Percentiles rank a stretch among this genome's conserved stretches.
These are phyloP conservation scores for Lentinula lateritia DNA, from an alignment of 768 basidiomycete genomes.

Conservation along the genomic window DNA sequence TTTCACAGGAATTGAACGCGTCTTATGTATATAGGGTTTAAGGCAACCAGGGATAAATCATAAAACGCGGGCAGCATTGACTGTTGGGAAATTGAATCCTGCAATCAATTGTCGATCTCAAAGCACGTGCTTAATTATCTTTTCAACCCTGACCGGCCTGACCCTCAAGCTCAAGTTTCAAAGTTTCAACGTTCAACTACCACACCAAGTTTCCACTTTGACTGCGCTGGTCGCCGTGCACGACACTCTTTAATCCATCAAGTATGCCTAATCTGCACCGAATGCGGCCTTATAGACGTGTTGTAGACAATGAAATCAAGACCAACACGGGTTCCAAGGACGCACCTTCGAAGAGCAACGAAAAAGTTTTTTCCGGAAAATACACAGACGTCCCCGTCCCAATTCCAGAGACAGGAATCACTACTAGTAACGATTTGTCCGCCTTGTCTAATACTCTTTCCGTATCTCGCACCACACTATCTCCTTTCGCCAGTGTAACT, in stretches of 20 bases:
- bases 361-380: neutral
- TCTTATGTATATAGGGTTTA: neutral
- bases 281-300: neutral
- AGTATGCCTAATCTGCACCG: neutral
- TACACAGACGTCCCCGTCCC: neutral
- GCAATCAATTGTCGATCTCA: neutral
- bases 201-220: neutral
- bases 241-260: neutral
- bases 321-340: neutral
- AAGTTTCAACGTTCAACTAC: neutral
- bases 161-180: neutral
- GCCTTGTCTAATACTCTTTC: neutral
- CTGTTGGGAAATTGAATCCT: conserved; percentile 11
- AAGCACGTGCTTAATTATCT: neutral
- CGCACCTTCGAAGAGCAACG: neutral
- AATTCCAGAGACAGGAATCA: neutral
- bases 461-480: neutral
- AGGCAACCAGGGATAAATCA: neutral
- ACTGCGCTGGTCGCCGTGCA: conserved; percentile 11
- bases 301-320: neutral
- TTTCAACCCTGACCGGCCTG: neutral
- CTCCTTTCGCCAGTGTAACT: neutral
- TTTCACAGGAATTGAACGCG: neutral
- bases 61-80: conserved; percentile 1
- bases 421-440: neutral